Conservation (phyloP, 805 yeast genomes). For the Ogataea haglerorum region DNA sequence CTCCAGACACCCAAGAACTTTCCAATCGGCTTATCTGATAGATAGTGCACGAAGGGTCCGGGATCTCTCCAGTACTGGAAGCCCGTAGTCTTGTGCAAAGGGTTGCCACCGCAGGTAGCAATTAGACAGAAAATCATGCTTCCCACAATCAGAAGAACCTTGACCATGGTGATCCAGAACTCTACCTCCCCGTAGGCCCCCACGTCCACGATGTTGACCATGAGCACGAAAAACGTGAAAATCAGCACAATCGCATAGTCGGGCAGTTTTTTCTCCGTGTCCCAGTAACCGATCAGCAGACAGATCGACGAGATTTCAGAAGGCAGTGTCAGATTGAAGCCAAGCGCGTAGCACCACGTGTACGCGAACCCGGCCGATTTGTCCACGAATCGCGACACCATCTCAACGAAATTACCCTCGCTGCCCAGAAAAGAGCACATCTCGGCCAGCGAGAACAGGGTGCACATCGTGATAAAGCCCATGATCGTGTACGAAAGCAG, state of each 20-base stretch:
- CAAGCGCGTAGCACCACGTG: slow-evolving; percentile 54
- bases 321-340: slow-evolving; percentile 76
- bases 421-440: slow-evolving; percentile 78
- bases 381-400: slow-evolving; percentile 62
- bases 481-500: slow-evolving; percentile 63
- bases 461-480: slow-evolving; percentile 61
- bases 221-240: slow-evolving; percentile 55
- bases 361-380: slow-evolving; percentile 72
- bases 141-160: slow-evolving; percentile 68
- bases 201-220: slow-evolving; percentile 62
- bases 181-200: slow-evolving; percentile 71
- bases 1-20: slow-evolving; percentile 63
- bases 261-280: slow-evolving; percentile 47
- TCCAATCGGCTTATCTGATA: slow-evolving; percentile 8
- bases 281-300: slow-evolving; percentile 62
- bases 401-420: slow-evolving; percentile 65
- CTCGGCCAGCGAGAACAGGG: slow-evolving; percentile 72
- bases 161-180: slow-evolving; percentile 68
- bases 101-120: slow-evolving; percentile 12
- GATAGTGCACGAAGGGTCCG: slow-evolving; percentile 34
- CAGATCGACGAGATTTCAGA: slow-evolving; percentile 71
- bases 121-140: slow-evolving; percentile 42
- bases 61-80: slow-evolving; percentile 81
- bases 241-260: slow-evolving; percentile 69
- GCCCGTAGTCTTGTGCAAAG: slow-evolving; percentile 48